phyloP scores from a whole-genome alignment of 176 grass and related monocot species.

The Pontederia crassipes region DNA sequence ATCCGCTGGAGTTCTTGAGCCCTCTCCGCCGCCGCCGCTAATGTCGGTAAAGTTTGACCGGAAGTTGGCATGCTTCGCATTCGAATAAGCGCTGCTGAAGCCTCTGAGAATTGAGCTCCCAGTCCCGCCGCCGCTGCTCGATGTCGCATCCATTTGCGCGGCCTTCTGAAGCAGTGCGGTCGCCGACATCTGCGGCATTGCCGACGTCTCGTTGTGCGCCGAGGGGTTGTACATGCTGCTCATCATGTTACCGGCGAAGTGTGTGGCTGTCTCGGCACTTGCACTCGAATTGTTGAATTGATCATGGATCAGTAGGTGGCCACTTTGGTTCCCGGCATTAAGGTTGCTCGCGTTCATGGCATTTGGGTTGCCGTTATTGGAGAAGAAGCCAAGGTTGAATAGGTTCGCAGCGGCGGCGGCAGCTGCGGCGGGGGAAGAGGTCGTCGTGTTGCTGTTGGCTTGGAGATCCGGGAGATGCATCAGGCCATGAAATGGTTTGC shows the following conservation, averaged over 20 bases:
- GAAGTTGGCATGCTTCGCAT: conserved; percentile 10
- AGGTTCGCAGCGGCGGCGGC: conserved; percentile 3
- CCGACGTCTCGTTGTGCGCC: not conserved
- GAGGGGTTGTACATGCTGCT: conserved; percentile 26
- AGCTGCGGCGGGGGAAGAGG: not conserved
- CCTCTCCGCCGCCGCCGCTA: conserved; percentile 20
- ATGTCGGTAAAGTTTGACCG: not conserved
- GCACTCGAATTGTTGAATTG: conserved; percentile 19
- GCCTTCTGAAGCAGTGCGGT: conserved; percentile 85
- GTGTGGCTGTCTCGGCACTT: conserved; percentile 12
- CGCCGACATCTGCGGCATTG: conserved; percentile 65
- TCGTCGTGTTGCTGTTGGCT: not conserved
- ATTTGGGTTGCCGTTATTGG: conserved; percentile 6
- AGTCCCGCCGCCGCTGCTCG: conserved; percentile 26
- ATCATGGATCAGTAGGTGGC: not conserved
- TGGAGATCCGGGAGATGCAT: conserved; percentile 53
- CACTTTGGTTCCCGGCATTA: not conserved
- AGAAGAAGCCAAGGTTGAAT: conserved; percentile 16
- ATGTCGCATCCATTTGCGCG: conserved; percentile 66
- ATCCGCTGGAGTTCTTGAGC: conserved; percentile 15
- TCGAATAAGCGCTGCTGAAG: conserved; percentile 24
- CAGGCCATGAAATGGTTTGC: conserved; percentile 67
- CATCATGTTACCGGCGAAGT: conserved; percentile 24
- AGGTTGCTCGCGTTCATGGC: conserved; percentile 1
- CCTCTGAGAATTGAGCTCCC: conserved; percentile 42